Evolutionary conservation across 1,139 yeast genomes (phyloP).

Genomic region (Geotrichum histeridarum): DNA sequence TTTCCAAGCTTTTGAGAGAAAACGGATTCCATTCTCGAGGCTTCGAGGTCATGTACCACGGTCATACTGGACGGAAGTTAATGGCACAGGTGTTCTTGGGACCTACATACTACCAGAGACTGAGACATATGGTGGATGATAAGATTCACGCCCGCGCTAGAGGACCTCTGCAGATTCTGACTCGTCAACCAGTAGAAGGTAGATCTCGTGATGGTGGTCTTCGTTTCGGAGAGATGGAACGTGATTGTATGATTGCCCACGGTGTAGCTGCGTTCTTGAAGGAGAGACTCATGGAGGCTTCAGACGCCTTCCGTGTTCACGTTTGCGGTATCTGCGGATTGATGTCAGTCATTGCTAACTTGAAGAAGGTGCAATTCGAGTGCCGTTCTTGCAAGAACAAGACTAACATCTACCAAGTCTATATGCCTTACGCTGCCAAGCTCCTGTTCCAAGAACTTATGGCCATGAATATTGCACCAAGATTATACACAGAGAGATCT

Average conservation of each 20-base stretch:
- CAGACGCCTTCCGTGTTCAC: constrained; percentile 97
- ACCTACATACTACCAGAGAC: constrained; percentile 96
- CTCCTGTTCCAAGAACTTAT: constrained; percentile 93
- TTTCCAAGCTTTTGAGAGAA: constrained; percentile 82
- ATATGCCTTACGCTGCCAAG: constrained; percentile 96
- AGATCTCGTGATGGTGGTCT: constrained; percentile 99
- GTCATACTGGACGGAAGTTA: constrained; percentile 95
- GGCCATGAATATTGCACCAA: constrained; percentile 86
- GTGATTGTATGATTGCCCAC: constrained; percentile 99
- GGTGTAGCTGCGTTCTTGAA: constrained; percentile 98
- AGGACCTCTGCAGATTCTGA: constrained; percentile 96
- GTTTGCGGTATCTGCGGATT: constrained; percentile 97
- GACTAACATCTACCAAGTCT: constrained; percentile 95
- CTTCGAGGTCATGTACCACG: constrained; percentile 96
- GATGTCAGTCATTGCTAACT: constrained; percentile 94
- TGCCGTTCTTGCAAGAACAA: constrained; percentile 98
- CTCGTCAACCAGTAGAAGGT: constrained; percentile 99
- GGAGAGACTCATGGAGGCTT: constrained; percentile 97
- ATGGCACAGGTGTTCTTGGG: constrained; percentile 99
- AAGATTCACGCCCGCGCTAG: constrained; percentile 99
- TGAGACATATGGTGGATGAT: constrained; percentile 99
- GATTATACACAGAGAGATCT: constrained; percentile 42
- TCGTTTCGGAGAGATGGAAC: constrained; percentile 99
- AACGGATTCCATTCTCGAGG: constrained; percentile 98
- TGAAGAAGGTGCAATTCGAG: constrained; percentile 95